Conservation (phyloP, 179 eudicot species). For the Sideroxylon spinosum region DNA sequence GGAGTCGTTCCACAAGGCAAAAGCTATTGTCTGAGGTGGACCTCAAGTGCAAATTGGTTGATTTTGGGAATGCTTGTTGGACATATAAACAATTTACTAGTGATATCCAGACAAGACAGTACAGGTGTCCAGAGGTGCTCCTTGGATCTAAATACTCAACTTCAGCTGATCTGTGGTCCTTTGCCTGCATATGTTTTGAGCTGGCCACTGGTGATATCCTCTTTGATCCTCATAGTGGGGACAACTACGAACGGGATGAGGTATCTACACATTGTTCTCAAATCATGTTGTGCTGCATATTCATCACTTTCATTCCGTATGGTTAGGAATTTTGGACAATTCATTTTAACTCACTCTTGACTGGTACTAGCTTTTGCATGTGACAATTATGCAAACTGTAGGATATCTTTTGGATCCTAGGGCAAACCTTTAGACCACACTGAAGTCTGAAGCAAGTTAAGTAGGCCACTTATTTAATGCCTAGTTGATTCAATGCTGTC, state of each 20-base stretch:
- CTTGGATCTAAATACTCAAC: constrained; percentile 82
- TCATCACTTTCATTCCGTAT: background rate
- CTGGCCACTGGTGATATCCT: constrained; percentile 89
- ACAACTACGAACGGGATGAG: constrained; percentile 82
- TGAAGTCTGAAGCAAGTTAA: background rate
- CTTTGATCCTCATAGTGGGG: constrained; percentile 83
- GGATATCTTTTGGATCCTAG: constrained; percentile 6
- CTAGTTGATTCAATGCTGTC: background rate
- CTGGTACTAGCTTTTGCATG: background rate
- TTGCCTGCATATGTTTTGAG: constrained; percentile 94
- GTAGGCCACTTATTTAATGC: too few species aligned
- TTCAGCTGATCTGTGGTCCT: constrained; percentile 81
- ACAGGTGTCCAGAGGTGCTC: constrained; percentile 82
- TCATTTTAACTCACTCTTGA: background rate
- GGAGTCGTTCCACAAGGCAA: constrained; percentile 53
- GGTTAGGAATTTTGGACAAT: background rate
- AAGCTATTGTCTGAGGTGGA: constrained; percentile 65
- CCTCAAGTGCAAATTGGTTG: constrained; percentile 72
- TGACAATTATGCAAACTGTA: background rate
- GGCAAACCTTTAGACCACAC: background rate
- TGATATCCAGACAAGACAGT: constrained; percentile 88
- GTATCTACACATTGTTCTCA: constrained; percentile 32
- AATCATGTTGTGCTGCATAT: background rate
- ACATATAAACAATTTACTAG: constrained; percentile 77
- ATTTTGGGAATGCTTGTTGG: constrained; percentile 95